Conservation (phyloP, 352 stramenopile species). For the Phytophthora ohioensis region DNA sequence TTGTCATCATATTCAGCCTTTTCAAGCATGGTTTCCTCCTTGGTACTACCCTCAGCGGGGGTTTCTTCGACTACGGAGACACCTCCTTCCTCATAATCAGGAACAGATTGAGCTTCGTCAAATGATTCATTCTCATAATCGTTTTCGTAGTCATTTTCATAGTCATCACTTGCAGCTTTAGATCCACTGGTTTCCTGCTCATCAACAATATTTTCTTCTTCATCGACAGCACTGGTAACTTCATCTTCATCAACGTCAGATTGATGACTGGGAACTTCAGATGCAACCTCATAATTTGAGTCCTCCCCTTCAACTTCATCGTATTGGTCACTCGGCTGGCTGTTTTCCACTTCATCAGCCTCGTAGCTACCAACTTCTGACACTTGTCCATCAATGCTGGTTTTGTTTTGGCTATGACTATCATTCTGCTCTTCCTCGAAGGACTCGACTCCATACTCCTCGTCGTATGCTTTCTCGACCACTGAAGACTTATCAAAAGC, state of each 20-base stretch:
- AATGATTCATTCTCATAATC: slow-evolving; percentile 66
- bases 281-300: slow-evolving; percentile 19
- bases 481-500: slow-evolving; percentile 16
- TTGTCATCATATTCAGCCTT: slow-evolving; percentile 18
- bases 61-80: neutral
- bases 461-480: slow-evolving; percentile 24
- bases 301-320: slow-evolving; percentile 12
- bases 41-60: neutral
- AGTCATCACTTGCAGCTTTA: slow-evolving; percentile 8
- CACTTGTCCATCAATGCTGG: neutral
- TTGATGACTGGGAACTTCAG: slow-evolving; percentile 17
- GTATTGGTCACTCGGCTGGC: neutral
- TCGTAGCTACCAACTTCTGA: slow-evolving; percentile 27
- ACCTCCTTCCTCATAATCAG: slow-evolving; percentile 10
- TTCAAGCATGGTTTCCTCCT: neutral
- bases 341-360: slow-evolving; percentile 13
- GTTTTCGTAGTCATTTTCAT: slow-evolving; percentile 36
- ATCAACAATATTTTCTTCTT: slow-evolving; percentile 15
- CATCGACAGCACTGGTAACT: slow-evolving; percentile 10
- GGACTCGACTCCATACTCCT: slow-evolving; percentile 50
- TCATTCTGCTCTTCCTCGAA: slow-evolving; percentile 40
- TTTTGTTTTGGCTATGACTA: slow-evolving; percentile 1
- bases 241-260: slow-evolving; percentile 5
- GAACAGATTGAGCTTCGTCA: slow-evolving; percentile 37
- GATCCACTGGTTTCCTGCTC: slow-evolving; percentile 6